phyloP scores from a whole-genome alignment of 805 yeast species.

The Suhomyces sp. region DNA sequence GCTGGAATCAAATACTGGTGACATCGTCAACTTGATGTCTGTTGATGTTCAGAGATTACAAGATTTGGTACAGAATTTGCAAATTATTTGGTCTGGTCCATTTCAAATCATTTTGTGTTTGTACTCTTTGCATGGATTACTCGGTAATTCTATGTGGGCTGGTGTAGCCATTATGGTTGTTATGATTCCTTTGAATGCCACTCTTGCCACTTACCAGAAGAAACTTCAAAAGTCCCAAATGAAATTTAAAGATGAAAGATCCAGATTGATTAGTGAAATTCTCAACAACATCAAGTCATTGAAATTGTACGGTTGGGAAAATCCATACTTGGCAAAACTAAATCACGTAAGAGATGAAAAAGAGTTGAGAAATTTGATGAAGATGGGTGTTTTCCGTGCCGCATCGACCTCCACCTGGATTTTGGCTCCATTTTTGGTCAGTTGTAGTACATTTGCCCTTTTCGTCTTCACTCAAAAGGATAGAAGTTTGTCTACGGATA shows the following conservation, averaged over 20 bases:
- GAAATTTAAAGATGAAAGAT: constrained; percentile 88
- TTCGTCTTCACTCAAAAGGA: constrained; percentile 59
- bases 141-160: constrained; percentile 95
- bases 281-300: constrained; percentile 88
- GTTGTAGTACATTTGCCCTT: constrained; percentile 84
- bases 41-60: constrained; percentile 90
- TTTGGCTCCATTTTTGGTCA: constrained; percentile 85
- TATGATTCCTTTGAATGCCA: constrained; percentile 78
- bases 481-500: constrained; percentile 77
- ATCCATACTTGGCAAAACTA: constrained; percentile 72
- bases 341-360: constrained; percentile 82
- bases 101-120: constrained; percentile 81
- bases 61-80: constrained; percentile 75
- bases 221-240: constrained; percentile 79
- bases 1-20: constrained; percentile 78
- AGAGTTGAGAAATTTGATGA: constrained; percentile 73
- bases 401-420: constrained; percentile 74
- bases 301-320: constrained; percentile 95
- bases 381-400: constrained; percentile 72
- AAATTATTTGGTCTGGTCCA: constrained; percentile 90
- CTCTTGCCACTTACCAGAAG: constrained; percentile 66
- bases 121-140: constrained; percentile 62
- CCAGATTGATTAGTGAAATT: constrained; percentile 84
- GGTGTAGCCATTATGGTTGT: constrained; percentile 79
- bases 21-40: constrained; percentile 90